These are phyloP conservation scores for Parathielavia appendiculata DNA, from an alignment of 495 filamentous ascomycete genomes.

Conservation along the genomic window DNA sequence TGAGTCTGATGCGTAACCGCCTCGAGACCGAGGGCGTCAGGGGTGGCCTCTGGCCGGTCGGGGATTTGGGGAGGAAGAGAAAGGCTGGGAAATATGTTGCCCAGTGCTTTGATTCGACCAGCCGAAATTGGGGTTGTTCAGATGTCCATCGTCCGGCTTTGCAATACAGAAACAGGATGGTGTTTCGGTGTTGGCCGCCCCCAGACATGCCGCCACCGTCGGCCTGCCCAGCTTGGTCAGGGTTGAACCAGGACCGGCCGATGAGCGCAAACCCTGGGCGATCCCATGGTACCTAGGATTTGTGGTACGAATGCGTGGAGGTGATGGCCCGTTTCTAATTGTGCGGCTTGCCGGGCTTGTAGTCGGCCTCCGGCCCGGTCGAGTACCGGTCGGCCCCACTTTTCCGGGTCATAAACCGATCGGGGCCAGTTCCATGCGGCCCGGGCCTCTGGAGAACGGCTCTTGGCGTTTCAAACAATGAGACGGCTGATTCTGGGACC, in stretches of 20 bases:
- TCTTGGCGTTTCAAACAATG: background rate
- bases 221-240: background rate
- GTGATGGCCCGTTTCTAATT: conserved; percentile 7
- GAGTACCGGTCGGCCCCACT: conserved; percentile 2
- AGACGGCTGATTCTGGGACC: background rate
- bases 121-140: background rate
- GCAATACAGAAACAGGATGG: background rate
- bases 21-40: background rate
- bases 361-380: conserved; percentile 6
- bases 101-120: background rate
- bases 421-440: background rate
- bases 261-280: background rate
- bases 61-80: background rate
- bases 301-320: background rate
- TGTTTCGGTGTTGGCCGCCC: background rate
- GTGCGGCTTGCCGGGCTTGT: conserved; percentile 11
- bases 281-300: background rate
- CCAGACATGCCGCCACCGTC: conserved; percentile 3
- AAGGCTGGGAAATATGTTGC: background rate
- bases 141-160: background rate
- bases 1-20: background rate
- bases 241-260: background rate
- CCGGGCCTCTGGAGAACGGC: background rate
- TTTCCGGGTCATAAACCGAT: conserved; percentile 1
- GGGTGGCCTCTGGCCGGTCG: background rate